Evolutionary conservation across 768 basidiomycete species (phyloP), one percentile per base, ranked within the genome.

Genomic region (Tubosaeta sp.): DNA sequence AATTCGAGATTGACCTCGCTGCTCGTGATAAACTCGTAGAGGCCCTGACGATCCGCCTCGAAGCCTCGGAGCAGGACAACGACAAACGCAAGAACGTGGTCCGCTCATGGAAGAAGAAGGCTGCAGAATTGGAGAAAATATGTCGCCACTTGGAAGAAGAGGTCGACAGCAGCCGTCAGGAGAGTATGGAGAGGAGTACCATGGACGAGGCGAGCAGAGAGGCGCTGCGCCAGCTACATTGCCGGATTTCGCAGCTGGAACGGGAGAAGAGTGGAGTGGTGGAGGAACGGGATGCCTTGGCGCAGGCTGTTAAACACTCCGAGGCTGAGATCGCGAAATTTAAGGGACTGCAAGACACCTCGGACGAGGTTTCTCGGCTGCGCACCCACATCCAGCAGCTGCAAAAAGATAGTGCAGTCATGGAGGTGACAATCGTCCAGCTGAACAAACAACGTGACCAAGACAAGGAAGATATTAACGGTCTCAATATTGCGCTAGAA

Each of bases 401-500:
- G 47, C 82, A 90, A 65, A 81, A 87, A 57, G 86, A 89, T 61
- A 92, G 87, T 60, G 87, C 92, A 11, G 83, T 84, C 51, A 87
- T 86, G 71, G 93, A 94, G 55, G 77, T 94, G 32, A 86, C 84
- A 63, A 77, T 94, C 36, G 72, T 82, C 13, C 85, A 88, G 59
- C 68, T 90, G 46, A 77, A 76, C 54, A 90, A 88, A 69, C 76
- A 85, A 59, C 74, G 79, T 34, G 72, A 73, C 0, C 75, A 83
- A 61, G 79, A 86, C 54, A 84, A 86, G 66, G 86, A 93, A 38
- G 93, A 95, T 67, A 66, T 87, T 19, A 69, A 79, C 43, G 87
- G 89, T n/a, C 70, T 95, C 59, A 94, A 95, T 60, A 92, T 94
- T 31, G 94, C 93, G 0, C 70, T 96, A 48, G 91, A 94, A 68